phyloP scores from a whole-genome alignment of 148 eudicot species.

The Rhododendron henanense region DNA sequence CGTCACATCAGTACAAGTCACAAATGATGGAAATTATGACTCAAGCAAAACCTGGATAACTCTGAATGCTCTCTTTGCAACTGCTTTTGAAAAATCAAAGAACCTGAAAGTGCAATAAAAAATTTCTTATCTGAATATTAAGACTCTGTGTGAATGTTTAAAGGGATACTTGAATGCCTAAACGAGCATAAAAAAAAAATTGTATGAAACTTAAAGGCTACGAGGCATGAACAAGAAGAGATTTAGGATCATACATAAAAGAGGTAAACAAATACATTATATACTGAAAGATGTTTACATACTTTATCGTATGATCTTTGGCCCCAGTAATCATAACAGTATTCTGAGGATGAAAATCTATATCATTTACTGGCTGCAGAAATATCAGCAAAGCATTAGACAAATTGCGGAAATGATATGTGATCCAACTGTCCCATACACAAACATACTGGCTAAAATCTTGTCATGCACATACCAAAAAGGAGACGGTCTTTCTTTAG shows the following conservation, averaged over 20 bases:
- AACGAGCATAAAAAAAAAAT: not conserved
- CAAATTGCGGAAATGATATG: not conserved
- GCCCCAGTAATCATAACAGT: conserved; percentile 71
- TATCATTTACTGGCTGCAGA: conserved; percentile 80
- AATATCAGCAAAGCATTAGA: conserved; percentile 15
- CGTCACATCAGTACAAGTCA: conserved; percentile 4
- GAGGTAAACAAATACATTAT: not conserved
- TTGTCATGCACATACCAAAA: not conserved
- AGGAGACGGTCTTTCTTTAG: not conserved
- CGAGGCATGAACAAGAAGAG: conserved; percentile 4
- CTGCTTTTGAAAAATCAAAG: conserved; percentile 84
- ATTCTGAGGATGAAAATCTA: conserved; percentile 88
- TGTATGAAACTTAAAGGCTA: not conserved
- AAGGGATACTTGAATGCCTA: not conserved
- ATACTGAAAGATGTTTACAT: not conserved
- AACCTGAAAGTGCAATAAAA: conserved; percentile 44
- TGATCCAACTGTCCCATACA: conserved; percentile 1
- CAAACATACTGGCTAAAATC: not conserved
- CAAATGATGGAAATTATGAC: not conserved
- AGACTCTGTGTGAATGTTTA: not conserved
- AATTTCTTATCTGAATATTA: not conserved
- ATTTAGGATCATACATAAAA: not conserved
- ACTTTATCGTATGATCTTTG: conserved; percentile 89
- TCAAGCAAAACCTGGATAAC: conserved; percentile 62
- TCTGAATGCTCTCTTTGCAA: conserved; percentile 81